These are phyloP conservation scores for Microthyrium microscopicum DNA, from an alignment of 2,329 filamentous ascomycete species.

Conservation along the genomic window DNA sequence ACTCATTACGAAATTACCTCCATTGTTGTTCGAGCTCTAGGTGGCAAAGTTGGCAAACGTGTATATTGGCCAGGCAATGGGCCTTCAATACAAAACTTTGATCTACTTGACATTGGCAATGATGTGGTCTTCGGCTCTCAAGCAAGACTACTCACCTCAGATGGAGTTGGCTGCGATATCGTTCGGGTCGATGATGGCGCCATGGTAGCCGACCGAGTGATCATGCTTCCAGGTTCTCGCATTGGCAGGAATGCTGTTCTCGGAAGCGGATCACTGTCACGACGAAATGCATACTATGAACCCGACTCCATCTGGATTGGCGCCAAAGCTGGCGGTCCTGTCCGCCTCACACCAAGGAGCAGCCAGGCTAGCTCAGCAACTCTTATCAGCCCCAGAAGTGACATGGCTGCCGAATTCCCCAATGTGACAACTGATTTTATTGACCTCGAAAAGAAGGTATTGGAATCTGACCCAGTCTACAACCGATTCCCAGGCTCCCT, in stretches of 20 bases:
- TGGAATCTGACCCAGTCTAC: background rate
- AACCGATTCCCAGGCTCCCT: too few species aligned
- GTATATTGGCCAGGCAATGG: conserved; percentile 44
- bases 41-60: conserved; percentile 34
- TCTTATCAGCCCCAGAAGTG: background rate
- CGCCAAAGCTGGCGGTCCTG: conserved; percentile 33
- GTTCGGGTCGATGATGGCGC: conserved; percentile 32
- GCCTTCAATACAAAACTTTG: conserved; percentile 36
- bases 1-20: conserved; percentile 40
- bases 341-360: conserved; percentile 28
- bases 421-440: background rate
- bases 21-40: conserved; percentile 31
- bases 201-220: conserved; percentile 41
- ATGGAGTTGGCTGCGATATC: conserved; percentile 31
- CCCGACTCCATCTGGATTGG: conserved; percentile 34
- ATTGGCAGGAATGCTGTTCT: conserved; percentile 34
- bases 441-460: background rate
- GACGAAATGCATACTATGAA: conserved; percentile 27
- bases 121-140: conserved; percentile 44
- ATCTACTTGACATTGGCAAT: conserved; percentile 38
- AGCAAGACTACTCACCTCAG: conserved; percentile 36
- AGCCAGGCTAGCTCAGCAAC: conserved; percentile 8
- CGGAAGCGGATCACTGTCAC: conserved; percentile 37
- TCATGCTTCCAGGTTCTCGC: conserved; percentile 33
- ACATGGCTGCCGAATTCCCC: background rate